Conservation (phyloP, 2,329 filamentous ascomycete genomes). For the Basipetospora chlamydospora region DNA sequence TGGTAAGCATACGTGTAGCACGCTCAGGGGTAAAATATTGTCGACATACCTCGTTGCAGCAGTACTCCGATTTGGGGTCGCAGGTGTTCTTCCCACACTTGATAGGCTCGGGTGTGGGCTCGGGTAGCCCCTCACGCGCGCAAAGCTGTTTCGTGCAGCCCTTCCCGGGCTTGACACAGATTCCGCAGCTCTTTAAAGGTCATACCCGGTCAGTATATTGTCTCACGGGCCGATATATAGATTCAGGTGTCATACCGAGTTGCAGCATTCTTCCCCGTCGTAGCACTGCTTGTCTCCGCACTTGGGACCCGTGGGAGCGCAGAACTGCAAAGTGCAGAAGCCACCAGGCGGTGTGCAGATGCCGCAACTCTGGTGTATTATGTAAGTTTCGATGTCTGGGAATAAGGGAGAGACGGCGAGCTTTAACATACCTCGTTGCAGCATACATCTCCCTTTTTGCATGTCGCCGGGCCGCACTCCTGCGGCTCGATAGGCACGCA, state of each 20-base stretch:
- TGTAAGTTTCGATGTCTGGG: too few relatives aligned
- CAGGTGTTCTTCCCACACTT: not conserved
- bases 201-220: too few relatives aligned
- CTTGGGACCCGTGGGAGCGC: constrained; percentile 4
- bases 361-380: too few relatives aligned
- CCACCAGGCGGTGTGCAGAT: constrained; percentile 8
- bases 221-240: too few relatives aligned
- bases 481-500: not conserved
- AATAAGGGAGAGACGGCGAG: too few relatives aligned
- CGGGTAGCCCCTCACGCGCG: too few relatives aligned
- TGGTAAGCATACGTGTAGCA: too few relatives aligned
- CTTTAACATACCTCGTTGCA: constrained; percentile 11
- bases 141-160: constrained; percentile 8
- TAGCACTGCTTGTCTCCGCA: not conserved
- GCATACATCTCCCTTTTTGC: constrained; percentile 6
- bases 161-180: constrained; percentile 8
- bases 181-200: constrained; percentile 9
- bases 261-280: constrained; percentile 9
- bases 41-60: too few relatives aligned
- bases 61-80: too few relatives aligned
- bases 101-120: not conserved
- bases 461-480: constrained; percentile 1
- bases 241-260: too few relatives aligned
- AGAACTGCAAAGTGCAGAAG: constrained; percentile 8
- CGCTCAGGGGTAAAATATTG: too few relatives aligned